A percentile compares a stretch with the other conserved stretches of the same genome.
These are phyloP conservation scores for Quercus dentata DNA, from an alignment of 306 rosid genomes.

Conservation along the genomic window DNA sequence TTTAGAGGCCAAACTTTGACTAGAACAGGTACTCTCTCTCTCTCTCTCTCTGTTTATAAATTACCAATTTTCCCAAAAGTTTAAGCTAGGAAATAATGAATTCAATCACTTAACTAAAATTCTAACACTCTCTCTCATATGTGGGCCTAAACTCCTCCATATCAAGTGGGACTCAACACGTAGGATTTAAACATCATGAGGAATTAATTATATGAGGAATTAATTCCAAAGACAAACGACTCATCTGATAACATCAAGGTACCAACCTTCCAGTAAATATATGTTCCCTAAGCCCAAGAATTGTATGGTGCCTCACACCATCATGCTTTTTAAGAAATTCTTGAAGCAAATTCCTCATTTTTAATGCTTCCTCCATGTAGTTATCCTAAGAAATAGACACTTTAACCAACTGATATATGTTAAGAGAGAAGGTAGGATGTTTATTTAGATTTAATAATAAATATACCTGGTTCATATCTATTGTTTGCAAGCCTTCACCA, in stretches of 20 bases:
- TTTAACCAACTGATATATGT: slow-evolving; percentile 7
- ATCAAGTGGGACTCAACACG: too few relatives aligned
- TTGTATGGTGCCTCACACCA: slow-evolving; percentile 82
- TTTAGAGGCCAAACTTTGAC: slow-evolving; percentile 97
- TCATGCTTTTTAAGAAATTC: slow-evolving; percentile 88
- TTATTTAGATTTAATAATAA: neutral
- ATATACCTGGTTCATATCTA: slow-evolving; percentile 95
- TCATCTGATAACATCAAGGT: neutral
- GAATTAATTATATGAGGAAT: neutral
- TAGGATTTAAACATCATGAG: too few relatives aligned
- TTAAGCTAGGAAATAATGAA: too few relatives aligned
- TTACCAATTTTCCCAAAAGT: too few relatives aligned
- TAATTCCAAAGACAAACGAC: neutral
- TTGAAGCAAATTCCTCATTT: slow-evolving; percentile 93
- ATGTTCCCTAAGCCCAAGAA: slow-evolving; percentile 97
- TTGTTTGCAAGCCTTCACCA: slow-evolving; percentile 95
- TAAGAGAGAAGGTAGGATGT: neutral
- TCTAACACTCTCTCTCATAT: too few relatives aligned
- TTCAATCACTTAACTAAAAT: too few relatives aligned
- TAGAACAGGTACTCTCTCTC: slow-evolving; percentile 57
- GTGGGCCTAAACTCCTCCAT: too few relatives aligned
- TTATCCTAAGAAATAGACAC: slow-evolving; percentile 58
- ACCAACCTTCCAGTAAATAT: slow-evolving; percentile 92
- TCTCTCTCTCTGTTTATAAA: too few relatives aligned
- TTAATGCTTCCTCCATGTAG: slow-evolving; percentile 98